Percentiles rank a stretch among this genome's conserved stretches.
Conservation (phyloP, 257 asterid species). For the Misopates orontium region DNA sequence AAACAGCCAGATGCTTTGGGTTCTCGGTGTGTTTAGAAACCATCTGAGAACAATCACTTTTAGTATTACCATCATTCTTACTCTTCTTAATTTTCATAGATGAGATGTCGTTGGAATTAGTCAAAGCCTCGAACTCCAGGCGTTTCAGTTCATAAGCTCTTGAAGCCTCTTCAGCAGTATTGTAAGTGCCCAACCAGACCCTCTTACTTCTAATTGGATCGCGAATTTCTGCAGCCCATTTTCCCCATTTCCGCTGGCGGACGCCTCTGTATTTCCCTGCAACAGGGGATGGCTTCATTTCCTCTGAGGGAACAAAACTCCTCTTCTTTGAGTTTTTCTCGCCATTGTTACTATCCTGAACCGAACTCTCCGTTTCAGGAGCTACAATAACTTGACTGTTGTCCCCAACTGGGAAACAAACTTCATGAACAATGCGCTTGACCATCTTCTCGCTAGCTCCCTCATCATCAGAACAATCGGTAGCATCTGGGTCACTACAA, state of each 20-base stretch:
- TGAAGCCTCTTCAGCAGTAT: slow-evolving; percentile 74
- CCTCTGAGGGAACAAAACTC: slow-evolving; percentile 11
- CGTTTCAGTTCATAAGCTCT: slow-evolving; percentile 66
- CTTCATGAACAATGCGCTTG: slow-evolving; percentile 55
- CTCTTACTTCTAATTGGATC: slow-evolving; percentile 67
- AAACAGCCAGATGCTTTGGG: slow-evolving; percentile 4
- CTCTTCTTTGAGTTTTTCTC: slow-evolving; percentile 33
- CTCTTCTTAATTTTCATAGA: slow-evolving; percentile 28
- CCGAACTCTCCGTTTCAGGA: slow-evolving; percentile 40
- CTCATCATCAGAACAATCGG: slow-evolving; percentile 87
- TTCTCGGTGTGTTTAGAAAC: slow-evolving; percentile 20
- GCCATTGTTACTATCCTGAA: slow-evolving; percentile 47
- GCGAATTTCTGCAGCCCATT: slow-evolving; percentile 95
- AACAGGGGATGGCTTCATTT: slow-evolving; percentile 23
- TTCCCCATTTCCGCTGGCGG: slow-evolving; percentile 90
- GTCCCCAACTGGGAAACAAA: slow-evolving; percentile 37
- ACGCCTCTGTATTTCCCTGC: slow-evolving; percentile 59
- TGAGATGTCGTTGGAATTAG: slow-evolving; percentile 6
- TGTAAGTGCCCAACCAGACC: slow-evolving; percentile 84
- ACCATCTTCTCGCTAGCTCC: slow-evolving; percentile 30
- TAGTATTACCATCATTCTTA: slow-evolving; percentile 16
- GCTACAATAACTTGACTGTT: background rate
- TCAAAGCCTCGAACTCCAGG: slow-evolving; percentile 60
- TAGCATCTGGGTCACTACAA: slow-evolving; percentile 80
- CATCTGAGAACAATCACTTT: slow-evolving; percentile 2